These are phyloP conservation scores for Trichophyton simii DNA, from an alignment of 2,329 filamentous ascomycete species.

Conservation along the genomic window DNA sequence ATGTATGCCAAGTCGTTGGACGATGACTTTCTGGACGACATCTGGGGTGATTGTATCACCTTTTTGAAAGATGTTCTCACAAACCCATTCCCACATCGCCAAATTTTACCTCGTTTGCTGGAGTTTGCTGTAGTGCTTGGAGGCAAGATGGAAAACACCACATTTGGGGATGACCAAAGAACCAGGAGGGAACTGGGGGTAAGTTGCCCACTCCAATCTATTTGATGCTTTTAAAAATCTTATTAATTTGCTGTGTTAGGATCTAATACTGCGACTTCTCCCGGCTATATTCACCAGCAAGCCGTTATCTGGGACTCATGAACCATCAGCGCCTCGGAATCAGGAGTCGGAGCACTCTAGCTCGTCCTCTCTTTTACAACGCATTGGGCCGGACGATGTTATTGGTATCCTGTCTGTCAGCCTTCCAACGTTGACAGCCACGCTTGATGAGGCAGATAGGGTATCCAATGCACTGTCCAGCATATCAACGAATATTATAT, in stretches of 20 bases:
- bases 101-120: slow-evolving; percentile 72
- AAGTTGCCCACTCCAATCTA: slow-evolving; percentile 28
- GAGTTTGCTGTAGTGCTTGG: slow-evolving; percentile 84
- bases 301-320: slow-evolving; percentile 58
- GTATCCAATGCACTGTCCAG: slow-evolving; percentile 63
- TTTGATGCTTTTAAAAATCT: too few species aligned
- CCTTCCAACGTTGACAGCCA: slow-evolving; percentile 66
- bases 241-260: slow-evolving; percentile 38
- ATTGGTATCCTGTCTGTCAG: slow-evolving; percentile 67
- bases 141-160: slow-evolving; percentile 94
- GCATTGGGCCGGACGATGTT: slow-evolving; percentile 56
- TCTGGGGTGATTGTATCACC: slow-evolving; percentile 86
- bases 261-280: slow-evolving; percentile 75
- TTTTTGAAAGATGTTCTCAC: slow-evolving; percentile 81
- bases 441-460: slow-evolving; percentile 75
- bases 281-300: slow-evolving; percentile 90
- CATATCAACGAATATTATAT: slow-evolving; percentile 73
- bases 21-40: slow-evolving; percentile 95
- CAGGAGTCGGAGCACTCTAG: slow-evolving; percentile 29
- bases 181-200: slow-evolving; percentile 85
- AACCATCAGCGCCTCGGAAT: slow-evolving; percentile 33
- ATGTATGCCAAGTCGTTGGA: slow-evolving; percentile 83
- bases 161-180: slow-evolving; percentile 83
- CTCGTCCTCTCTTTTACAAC: slow-evolving; percentile 16
- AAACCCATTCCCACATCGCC: slow-evolving; percentile 89